Evolutionary conservation across 2,329 filamentous ascomycete genomes (phyloP).

Genomic region (Lasiodiplodia theobromae): DNA sequence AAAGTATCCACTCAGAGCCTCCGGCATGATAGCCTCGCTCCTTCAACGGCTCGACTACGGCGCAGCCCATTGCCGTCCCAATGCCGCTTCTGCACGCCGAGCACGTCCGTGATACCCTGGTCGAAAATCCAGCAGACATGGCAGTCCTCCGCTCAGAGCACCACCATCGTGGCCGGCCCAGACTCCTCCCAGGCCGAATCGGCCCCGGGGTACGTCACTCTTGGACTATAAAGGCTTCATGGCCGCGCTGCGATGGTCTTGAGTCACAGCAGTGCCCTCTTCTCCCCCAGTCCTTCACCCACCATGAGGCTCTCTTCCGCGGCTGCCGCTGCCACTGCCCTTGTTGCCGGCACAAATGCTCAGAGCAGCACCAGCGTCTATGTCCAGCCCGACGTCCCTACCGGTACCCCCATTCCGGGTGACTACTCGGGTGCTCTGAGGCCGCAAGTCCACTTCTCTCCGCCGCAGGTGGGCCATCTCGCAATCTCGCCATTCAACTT

Average conservation of each 20-base stretch:
- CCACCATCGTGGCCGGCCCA: conserved; percentile 4
- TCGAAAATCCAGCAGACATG: neutral
- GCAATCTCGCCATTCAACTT: neutral
- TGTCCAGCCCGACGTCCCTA: conserved; percentile 22
- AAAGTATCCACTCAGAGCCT: neutral
- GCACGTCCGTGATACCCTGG: neutral
- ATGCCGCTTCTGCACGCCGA: neutral
- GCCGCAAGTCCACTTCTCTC: conserved; percentile 65
- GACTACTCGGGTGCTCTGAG: conserved; percentile 51
- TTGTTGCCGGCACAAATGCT: conserved; percentile 12
- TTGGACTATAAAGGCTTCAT: conserved; percentile 12
- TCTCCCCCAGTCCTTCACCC: neutral
- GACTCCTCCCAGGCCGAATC: neutral
- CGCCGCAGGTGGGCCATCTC: conserved; percentile 62
- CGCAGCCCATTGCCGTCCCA: conserved; percentile 3
- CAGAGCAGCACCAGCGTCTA: conserved; percentile 17
- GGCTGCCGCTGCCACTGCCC: conserved; percentile 9
- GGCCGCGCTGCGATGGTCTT: neutral
- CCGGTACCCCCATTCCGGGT: conserved; percentile 47
- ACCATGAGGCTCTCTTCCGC: conserved; percentile 20
- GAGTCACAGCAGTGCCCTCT: neutral
- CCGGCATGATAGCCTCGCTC: neutral
- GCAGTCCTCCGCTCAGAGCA: neutral
- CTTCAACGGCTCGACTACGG: conserved; percentile 11
- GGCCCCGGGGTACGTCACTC: neutral